These are phyloP conservation scores for Metschnikowia similis DNA, from an alignment of 805 yeast species.

Conservation along the genomic window DNA sequence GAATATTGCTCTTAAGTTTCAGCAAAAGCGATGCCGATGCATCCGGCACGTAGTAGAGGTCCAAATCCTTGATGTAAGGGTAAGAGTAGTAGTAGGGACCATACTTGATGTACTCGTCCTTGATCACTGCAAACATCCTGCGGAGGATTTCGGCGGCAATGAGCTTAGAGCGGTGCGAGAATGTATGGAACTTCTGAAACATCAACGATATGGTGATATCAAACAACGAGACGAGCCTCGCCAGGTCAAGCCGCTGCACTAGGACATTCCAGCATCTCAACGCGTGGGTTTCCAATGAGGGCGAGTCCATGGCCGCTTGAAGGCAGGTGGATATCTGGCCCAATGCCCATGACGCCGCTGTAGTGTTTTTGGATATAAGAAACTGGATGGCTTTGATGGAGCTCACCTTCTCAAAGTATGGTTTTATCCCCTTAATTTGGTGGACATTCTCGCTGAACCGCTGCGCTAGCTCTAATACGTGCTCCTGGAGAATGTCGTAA, in stretches of 20 bases:
- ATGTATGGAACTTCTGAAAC: constrained; percentile 58
- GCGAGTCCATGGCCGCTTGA: constrained; percentile 68
- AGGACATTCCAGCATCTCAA: constrained; percentile 66
- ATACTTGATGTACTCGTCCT: constrained; percentile 35
- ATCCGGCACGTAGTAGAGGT: constrained; percentile 20
- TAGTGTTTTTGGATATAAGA: constrained; percentile 53
- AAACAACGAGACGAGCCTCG: constrained; percentile 59
- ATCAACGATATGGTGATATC: constrained; percentile 73
- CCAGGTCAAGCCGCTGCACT: constrained; percentile 50
- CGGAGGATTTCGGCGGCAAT: constrained; percentile 52
- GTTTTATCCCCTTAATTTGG: constrained; percentile 65
- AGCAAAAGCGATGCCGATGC: constrained; percentile 23
- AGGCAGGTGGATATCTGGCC: constrained; percentile 86
- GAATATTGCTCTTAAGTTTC: constrained; percentile 29
- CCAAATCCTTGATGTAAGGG: constrained; percentile 31
- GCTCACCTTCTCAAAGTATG: constrained; percentile 65
- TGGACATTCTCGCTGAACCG: constrained; percentile 76
- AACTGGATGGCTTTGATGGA: constrained; percentile 73
- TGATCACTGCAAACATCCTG: constrained; percentile 28
- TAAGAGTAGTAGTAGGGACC: constrained; percentile 52
- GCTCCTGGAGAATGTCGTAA: constrained; percentile 41
- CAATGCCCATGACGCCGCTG: constrained; percentile 50
- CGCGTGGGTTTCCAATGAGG: constrained; percentile 56
- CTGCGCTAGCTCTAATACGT: constrained; percentile 72
- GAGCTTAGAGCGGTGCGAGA: constrained; percentile 45